Evolutionary conservation across 2,329 filamentous ascomycete genomes (phyloP).

Genomic region (Pseudopyrenochaeta lycopersici): DNA sequence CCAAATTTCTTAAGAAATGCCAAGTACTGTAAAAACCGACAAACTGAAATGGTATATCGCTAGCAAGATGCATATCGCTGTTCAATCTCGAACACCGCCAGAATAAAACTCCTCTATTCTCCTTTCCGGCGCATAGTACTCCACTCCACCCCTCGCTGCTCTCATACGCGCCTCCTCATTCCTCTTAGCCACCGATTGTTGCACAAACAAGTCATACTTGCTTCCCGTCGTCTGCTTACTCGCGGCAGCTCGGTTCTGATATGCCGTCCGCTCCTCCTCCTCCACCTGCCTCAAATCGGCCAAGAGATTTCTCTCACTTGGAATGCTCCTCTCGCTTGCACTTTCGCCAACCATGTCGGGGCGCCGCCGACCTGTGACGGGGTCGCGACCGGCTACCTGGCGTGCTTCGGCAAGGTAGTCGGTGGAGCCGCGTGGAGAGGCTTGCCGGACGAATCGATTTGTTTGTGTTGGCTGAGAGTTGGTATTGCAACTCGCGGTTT

Average conservation of each 20-base stretch:
- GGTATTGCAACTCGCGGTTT: constrained; percentile 4
- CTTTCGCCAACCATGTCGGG: background rate
- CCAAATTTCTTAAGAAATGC: too few relatives aligned
- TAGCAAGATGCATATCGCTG: background rate
- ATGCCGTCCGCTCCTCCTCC: constrained; percentile 9
- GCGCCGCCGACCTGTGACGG: constrained; percentile 20
- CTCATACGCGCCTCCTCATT: constrained; percentile 17
- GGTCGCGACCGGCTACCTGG: constrained; percentile 22
- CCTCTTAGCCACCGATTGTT: constrained; percentile 17
- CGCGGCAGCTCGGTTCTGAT: constrained; percentile 9
- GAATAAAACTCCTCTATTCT: constrained; percentile 30
- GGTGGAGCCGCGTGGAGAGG: constrained; percentile 4
- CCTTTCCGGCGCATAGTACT: constrained; percentile 37
- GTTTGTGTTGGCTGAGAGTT: constrained; percentile 1
- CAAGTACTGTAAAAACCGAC: too few relatives aligned
- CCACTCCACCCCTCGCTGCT: constrained; percentile 12
- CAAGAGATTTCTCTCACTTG: background rate
- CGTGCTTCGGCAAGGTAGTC: constrained; percentile 34
- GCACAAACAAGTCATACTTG: constrained; percentile 23
- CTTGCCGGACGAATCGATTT: background rate
- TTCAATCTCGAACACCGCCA: constrained; percentile 10
- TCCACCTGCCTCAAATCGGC: background rate
- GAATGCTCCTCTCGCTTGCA: background rate
- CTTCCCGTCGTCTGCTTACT: constrained; percentile 12
- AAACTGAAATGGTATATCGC: too few relatives aligned